A percentile compares a stretch with the other conserved stretches of the same genome.
Conservation (phyloP, 331 rosid genomes). For the Quercus lobata region DNA sequence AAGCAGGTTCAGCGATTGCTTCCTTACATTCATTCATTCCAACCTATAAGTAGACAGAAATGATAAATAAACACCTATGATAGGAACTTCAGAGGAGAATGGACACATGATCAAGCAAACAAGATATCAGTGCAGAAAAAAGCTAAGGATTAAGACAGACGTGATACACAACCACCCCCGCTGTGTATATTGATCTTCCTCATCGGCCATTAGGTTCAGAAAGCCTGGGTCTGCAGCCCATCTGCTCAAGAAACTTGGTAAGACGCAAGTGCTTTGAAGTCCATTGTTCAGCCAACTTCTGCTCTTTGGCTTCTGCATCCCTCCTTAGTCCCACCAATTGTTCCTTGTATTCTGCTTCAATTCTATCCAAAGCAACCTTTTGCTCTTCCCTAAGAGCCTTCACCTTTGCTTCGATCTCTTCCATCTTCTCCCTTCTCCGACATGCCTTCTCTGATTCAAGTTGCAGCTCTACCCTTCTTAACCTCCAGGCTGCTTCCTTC, state of each 20-base stretch:
- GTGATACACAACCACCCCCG: constrained; percentile 17
- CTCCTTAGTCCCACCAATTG: constrained; percentile 78
- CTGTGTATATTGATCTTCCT: constrained; percentile 7
- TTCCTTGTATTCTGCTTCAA: constrained; percentile 82
- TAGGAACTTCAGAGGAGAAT: not conserved
- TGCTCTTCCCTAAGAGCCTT: constrained; percentile 87
- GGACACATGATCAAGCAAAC: constrained; percentile 31
- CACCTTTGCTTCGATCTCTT: constrained; percentile 76
- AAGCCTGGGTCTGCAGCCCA: constrained; percentile 62
- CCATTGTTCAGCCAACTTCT: constrained; percentile 95
- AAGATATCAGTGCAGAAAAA: not conserved
- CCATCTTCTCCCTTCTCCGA: constrained; percentile 77
- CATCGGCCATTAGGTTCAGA: constrained; percentile 59
- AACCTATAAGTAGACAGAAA: not conserved
- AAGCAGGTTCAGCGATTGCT: not conserved
- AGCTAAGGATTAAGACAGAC: constrained; percentile 13
- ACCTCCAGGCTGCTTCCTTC: constrained; percentile 85
- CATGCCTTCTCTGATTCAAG: constrained; percentile 80
- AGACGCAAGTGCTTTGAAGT: constrained; percentile 76
- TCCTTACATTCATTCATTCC: not conserved
- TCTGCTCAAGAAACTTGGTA: constrained; percentile 71
- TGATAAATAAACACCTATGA: not conserved
- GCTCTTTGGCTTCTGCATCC: constrained; percentile 93
- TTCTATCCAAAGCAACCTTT: constrained; percentile 63
- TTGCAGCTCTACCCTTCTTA: constrained; percentile 89